These are phyloP conservation scores for Perilla frutescens DNA, from an alignment of 257 asterid genomes.

Conservation along the genomic window DNA sequence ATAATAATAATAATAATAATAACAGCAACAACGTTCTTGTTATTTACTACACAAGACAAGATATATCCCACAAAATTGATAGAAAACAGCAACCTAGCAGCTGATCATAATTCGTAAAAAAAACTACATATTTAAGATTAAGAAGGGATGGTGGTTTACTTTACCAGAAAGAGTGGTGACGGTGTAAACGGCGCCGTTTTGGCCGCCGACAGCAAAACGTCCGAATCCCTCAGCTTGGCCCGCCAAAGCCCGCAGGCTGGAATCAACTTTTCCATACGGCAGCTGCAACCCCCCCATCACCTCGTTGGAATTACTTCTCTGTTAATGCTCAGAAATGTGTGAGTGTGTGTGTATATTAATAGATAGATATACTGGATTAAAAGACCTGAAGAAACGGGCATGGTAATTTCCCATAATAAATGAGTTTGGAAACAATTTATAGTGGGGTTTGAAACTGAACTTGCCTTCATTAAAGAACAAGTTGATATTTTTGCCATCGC, in stretches of 20 bases:
- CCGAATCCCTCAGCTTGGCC: constrained; percentile 95
- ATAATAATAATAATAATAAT: no score
- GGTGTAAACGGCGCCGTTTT: constrained; percentile 60
- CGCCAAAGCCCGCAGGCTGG: constrained; percentile 62
- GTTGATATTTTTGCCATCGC: background rate
- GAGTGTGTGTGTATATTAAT: background rate
- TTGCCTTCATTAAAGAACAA: constrained; percentile 11
- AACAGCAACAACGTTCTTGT: no score
- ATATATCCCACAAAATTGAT: no score
- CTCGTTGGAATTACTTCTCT: background rate
- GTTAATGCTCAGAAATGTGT: background rate
- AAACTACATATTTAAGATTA: background rate
- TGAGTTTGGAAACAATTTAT: background rate
- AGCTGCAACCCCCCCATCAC: constrained; percentile 51
- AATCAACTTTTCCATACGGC: constrained; percentile 70
- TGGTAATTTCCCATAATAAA: constrained; percentile 18
- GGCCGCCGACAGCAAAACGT: constrained; percentile 72
- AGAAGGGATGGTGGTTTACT: background rate
- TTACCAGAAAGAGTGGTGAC: constrained; percentile 75
- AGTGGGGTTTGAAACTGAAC: constrained; percentile 1
- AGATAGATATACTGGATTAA: background rate
- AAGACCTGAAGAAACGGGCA: constrained; percentile 23
- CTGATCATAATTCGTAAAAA: no score
- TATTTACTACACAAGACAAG: no score
- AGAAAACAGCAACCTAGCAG: no score